Base-by-base conservation (phyloP, 2,329 filamentous ascomycete species). In the Colletotrichum sp. region DNA sequence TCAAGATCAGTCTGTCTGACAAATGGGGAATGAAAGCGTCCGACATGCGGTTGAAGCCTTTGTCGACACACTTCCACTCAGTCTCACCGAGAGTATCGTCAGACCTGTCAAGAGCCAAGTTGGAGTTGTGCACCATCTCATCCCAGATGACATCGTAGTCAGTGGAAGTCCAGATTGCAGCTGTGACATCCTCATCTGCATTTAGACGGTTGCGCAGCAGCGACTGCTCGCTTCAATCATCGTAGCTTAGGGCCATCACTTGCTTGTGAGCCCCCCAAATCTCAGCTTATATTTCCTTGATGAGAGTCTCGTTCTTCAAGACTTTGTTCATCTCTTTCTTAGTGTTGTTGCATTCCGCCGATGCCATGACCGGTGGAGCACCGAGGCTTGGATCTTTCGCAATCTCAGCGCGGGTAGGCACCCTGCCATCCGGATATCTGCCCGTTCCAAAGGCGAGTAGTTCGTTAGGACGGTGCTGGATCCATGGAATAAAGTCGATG, bases 401-500 rank as follows among this genome's bases (percentile, higher is more conserved):
- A 3, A 90, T 85, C 77, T 92, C 86, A 3, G 87, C 85, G 1
- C 84, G 78, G 5, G 89, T 90, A 1, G 90, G 91, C 1, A 91
- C 87, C 5, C 87, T 83, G 5, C 91, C 91, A 66, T 89, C 86
- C 3, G 88, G 85, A 16, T 90, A 82, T 66, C 88, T 87, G 67
- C 86, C 83, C 7, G 88, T 86, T 75, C 86, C 80, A 32, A 88
- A 81, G 79, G 90, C 86, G 15, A 87, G 81, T 28, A 92, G 89
- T 0, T 88, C 86, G 76, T 94, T 94, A 4, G 84, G 80, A 68
- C 81, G 86, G 80, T 93, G 90, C 57, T 76, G 73, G 39, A 90
- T 89, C 91, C 90, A 93, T 4, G 89, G 88, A 78, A 93, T 93
- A 80, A 93, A 93, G 69, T 92, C 89, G 66, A 93, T 89, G 36